Conservation (phyloP, 1,139 yeast genomes). For the Kodamaea suecica region DNA sequence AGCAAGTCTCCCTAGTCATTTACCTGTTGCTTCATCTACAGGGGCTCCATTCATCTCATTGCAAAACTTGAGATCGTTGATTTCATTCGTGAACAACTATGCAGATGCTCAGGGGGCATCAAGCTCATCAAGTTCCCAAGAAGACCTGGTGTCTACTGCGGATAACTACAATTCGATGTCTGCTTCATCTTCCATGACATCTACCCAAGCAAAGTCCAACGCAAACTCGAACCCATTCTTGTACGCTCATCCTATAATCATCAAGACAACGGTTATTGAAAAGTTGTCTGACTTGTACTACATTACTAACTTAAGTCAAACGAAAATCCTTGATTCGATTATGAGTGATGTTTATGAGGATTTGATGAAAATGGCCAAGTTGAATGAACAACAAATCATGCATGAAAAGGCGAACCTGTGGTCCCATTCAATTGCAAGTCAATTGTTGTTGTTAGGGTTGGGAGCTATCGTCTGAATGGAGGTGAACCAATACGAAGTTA, state of each 20-base stretch:
- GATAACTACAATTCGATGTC: too few species aligned
- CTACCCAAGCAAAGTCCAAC: slow-evolving; percentile 2
- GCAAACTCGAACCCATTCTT: slow-evolving; percentile 7
- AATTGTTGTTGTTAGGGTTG: slow-evolving; percentile 53
- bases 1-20: slow-evolving; percentile 51
- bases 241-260: slow-evolving; percentile 29
- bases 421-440: slow-evolving; percentile 63
- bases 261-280: slow-evolving; percentile 60
- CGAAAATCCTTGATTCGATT: slow-evolving; percentile 52
- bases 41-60: slow-evolving; percentile 55
- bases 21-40: slow-evolving; percentile 52
- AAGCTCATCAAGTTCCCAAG: neutral
- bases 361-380: slow-evolving; percentile 49
- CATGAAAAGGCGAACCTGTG: slow-evolving; percentile 48
- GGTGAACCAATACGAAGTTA: neutral
- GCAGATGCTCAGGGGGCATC: slow-evolving; percentile 16
- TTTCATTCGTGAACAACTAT: slow-evolving; percentile 53
- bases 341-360: slow-evolving; percentile 60
- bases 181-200: too few species aligned
- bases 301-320: slow-evolving; percentile 45
- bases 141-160: neutral
- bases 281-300: slow-evolving; percentile 52
- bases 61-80: slow-evolving; percentile 58
- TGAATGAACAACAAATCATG: slow-evolving; percentile 46
- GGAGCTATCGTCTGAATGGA: slow-evolving; percentile 50